Evolutionary conservation across 768 basidiomycete species (phyloP), one percentile per base, ranked within the genome.

Genomic region (Podaxis sp.): DNA sequence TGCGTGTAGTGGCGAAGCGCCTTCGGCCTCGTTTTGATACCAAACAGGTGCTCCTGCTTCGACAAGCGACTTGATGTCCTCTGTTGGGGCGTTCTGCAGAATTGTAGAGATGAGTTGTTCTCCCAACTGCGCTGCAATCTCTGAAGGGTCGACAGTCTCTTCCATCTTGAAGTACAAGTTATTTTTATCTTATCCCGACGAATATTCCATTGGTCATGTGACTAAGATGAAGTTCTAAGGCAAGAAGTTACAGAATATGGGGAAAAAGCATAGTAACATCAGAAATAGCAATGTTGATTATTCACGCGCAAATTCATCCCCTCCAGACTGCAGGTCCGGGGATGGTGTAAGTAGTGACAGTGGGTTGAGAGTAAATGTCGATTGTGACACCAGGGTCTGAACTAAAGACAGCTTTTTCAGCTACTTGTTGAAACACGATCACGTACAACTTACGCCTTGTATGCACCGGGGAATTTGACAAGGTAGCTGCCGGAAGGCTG

Each of bases 1-100:
- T 15, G 93, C 94, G 70, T 99, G 96, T 50, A 99, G 74, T 17
- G 88, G 82, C 4, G 93, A 94, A 65, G 87, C 88, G 0, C 95
- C 95, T 67, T 90, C 86, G 7, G 79, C 79, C 53, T 85, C 84
- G 71, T 90, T 90, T 74, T 97, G 94, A 71, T 89, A 95, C 96
- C 96, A 98, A 54, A 92, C 74, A 1, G 93, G 93, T 6, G 93
- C 90, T 17, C 88, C 92, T 4, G 78, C 80, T 10, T 85, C 80
- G 65, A 92, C 78, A 37, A 87, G 71, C 13, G 70, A 71, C 65
- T 79, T 77, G 58, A 91, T 76, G 15, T 72, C 73, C 17, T 79
- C 77, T 10, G 84, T 75, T 26, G 83, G 71, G 58, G 76, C 72
- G 22, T 77, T 70, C 49, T 78, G 77, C 13, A 92, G 75, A 64